Conservation (phyloP, 192 early-diverging fungal species). For the Pilobolus umbonatus region DNA sequence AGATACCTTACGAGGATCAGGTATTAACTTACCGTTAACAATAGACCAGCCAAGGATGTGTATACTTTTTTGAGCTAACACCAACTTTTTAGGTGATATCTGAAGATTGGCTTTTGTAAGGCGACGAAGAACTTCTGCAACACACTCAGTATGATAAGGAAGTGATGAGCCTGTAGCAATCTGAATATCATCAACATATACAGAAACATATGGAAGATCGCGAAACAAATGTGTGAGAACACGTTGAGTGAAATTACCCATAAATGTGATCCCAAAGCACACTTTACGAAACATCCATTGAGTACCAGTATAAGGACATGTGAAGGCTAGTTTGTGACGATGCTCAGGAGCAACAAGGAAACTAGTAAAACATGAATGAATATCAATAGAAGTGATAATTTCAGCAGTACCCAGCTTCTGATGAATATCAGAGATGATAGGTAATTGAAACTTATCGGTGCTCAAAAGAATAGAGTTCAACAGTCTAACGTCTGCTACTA, state of each 20-base stretch:
- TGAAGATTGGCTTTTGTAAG: neutral
- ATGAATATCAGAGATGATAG: slow-evolving; percentile 12
- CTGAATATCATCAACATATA: no score
- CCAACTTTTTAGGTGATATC: neutral
- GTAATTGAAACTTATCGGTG: slow-evolving; percentile 21
- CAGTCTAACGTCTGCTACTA: no score
- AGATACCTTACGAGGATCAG: slow-evolving; percentile 20
- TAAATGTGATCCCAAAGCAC: slow-evolving; percentile 18
- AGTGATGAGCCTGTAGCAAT: no score
- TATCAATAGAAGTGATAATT: slow-evolving; percentile 2
- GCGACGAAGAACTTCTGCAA: no score
- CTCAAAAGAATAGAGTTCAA: no score
- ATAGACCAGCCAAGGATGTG: slow-evolving; percentile 1
- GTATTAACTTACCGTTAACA: slow-evolving; percentile 8
- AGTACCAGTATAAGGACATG: neutral
- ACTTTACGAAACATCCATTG: slow-evolving; percentile 24
- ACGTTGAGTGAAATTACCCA: slow-evolving; percentile 12
- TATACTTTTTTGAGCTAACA: slow-evolving; percentile 17
- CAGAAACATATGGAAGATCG: no score
- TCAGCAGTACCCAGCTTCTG: neutral
- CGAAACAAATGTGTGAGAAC: slow-evolving; percentile 18
- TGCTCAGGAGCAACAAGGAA: neutral
- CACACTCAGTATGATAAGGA: no score
- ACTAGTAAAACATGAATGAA: neutral
- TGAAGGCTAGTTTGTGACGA: slow-evolving; percentile 9